Conservation (phyloP, 176 grass and related monocot genomes). For the Bothriochloa decipiens region DNA sequence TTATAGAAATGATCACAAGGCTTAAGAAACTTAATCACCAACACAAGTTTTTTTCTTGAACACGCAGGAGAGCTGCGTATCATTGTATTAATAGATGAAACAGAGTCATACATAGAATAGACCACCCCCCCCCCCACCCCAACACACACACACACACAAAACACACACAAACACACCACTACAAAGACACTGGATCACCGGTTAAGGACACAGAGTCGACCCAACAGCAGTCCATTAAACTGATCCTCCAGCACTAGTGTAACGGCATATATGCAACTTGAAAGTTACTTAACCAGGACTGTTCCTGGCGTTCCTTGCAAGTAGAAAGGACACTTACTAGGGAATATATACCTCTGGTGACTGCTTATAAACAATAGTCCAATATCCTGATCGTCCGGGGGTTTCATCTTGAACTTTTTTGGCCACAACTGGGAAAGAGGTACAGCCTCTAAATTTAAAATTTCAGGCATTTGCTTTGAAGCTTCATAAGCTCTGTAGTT, state of each 20-base stretch:
- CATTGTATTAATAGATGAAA: no score
- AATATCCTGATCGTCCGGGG: slow-evolving; percentile 65
- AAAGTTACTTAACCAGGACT: neutral
- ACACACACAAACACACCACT: no score
- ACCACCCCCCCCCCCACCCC: no score
- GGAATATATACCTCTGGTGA: slow-evolving; percentile 42
- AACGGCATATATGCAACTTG: neutral
- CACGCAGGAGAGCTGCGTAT: no score
- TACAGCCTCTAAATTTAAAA: slow-evolving; percentile 63
- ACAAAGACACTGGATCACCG: no score
- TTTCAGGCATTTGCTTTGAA: slow-evolving; percentile 58
- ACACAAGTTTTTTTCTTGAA: neutral
- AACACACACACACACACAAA: no score
- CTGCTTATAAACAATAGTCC: slow-evolving; percentile 63
- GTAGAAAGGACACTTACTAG: slow-evolving; percentile 13
- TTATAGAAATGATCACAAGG: neutral
- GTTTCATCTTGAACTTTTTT: slow-evolving; percentile 59
- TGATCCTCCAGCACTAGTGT: neutral
- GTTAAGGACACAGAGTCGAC: no score
- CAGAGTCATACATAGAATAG: no score
- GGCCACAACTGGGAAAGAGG: slow-evolving; percentile 61
- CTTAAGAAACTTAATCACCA: neutral
- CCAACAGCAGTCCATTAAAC: no score
- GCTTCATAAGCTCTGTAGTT: slow-evolving; percentile 53
- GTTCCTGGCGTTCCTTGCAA: neutral